Evolutionary conservation across 2,329 filamentous ascomycete genomes (phyloP).

Genomic region (Helotiales sp.): DNA sequence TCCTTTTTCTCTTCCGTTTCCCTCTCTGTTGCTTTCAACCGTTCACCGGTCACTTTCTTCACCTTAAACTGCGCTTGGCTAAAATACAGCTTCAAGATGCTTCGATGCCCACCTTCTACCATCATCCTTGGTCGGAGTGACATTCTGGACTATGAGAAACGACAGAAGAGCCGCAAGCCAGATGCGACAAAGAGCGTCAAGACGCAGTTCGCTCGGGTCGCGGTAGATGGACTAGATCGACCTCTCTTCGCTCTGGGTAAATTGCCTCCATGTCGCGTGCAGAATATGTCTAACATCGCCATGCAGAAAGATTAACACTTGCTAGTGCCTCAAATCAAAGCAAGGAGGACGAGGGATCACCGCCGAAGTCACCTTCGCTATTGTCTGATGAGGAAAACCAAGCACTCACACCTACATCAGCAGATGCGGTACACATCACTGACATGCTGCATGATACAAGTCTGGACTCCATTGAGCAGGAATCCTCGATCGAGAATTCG

Average conservation of each 20-base stretch:
- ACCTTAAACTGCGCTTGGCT: neutral
- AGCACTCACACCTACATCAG: no score
- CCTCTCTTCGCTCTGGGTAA: neutral
- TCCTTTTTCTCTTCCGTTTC: no score
- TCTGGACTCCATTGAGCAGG: neutral
- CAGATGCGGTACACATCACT: neutral
- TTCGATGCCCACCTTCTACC: slow-evolving; percentile 27
- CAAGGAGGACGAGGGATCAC: neutral
- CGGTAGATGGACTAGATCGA: neutral
- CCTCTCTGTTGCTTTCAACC: neutral
- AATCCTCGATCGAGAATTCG: slow-evolving; percentile 6
- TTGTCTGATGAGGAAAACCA: neutral
- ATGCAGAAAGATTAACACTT: neutral
- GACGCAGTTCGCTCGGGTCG: slow-evolving; percentile 3
- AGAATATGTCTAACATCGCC: neutral
- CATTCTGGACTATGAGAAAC: slow-evolving; percentile 28
- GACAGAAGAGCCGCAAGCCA: slow-evolving; percentile 14
- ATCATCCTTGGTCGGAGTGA: slow-evolving; percentile 29
- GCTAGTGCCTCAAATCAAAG: neutral
- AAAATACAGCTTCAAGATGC: slow-evolving; percentile 20
- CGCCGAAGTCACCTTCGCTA: neutral
- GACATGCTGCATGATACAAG: neutral
- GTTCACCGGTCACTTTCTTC: neutral
- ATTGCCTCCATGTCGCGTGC: neutral
- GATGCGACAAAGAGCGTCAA: slow-evolving; percentile 9